Evolutionary conservation across 139 green algal species (phyloP), one percentile per base, ranked within the genome.

Genomic region (Coelastrella sp.): DNA sequence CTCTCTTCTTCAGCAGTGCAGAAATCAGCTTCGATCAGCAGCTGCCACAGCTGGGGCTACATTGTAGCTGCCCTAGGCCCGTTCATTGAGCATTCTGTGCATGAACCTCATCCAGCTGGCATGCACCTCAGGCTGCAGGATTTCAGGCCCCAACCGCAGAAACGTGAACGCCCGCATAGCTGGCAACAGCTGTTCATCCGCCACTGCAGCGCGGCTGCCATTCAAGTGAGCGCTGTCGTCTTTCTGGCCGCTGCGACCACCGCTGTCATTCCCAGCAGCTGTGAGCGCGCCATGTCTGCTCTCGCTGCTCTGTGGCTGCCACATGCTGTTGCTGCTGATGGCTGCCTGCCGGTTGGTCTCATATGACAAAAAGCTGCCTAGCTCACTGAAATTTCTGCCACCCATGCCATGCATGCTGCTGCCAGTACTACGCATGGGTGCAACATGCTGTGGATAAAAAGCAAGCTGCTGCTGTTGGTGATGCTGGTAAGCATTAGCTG

Each of bases 151-250:
- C 7, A 99, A 89, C 8, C 97, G 91, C 87, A 99, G 83, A 84
- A 99, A 98, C 25, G 96, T 98, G 87, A 98, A 97, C 11, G 92
- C 91, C 10, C 95, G 93, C 94, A 98, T 95, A 7, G 93, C 87
- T 3, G 96, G 96, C 74, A 98, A 92, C 78, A 92, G 82, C 27
- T 61, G 59, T 12, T 27, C 56, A 59, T 84, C 68, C 25, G 63
- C 74, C 60, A 74, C 60, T 88, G 84, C 27, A 12, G 20, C 82
- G 27, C 7, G 17, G 57, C 11, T 59, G 10, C 82, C 61, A 70
- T 90, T 35, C 56, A 68, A 27, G 6, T 49, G 78, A 19, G 68
- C 6, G 72, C 57, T 58, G 78, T 74, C 0, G 78, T 74, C 15
- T 66, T 87, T 84, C 72, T 89, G 68, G 15, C 63, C 63, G 60